Conservation (phyloP, 192 early-diverging fungal species). For the Coemansia reversa region DNA sequence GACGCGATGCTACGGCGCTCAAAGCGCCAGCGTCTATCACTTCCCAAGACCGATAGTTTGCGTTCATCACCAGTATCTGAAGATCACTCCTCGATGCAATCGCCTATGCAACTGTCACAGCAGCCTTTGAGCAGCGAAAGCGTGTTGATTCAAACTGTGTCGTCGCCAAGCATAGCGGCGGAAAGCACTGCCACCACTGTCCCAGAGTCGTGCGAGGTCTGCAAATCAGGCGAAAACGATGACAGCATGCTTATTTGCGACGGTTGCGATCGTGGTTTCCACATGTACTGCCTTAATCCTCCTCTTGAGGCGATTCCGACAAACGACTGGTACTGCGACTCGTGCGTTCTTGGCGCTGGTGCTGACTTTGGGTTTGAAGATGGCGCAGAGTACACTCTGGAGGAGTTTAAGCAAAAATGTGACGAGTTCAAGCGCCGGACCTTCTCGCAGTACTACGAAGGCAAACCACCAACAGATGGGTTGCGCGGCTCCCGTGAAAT, state of each 20-base stretch:
- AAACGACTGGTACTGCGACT: constrained; percentile 85
- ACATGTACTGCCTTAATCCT: constrained; percentile 77
- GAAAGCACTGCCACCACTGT: constrained; percentile 34
- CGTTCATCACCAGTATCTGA: neutral
- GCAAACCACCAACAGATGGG: neutral
- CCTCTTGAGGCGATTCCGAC: constrained; percentile 58
- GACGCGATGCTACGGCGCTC: constrained; percentile 23
- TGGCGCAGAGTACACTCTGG: constrained; percentile 73
- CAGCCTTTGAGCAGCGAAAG: constrained; percentile 6
- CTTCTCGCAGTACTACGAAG: constrained; percentile 60
- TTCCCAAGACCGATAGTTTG: constrained; percentile 6
- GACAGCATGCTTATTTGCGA: constrained; percentile 83
- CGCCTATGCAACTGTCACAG: neutral
- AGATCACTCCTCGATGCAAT: constrained; percentile 2
- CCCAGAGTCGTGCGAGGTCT: constrained; percentile 50
- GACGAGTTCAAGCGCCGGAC: constrained; percentile 79
- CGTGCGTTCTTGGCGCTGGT: constrained; percentile 74
- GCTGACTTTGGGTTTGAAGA: constrained; percentile 95
- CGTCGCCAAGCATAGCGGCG: constrained; percentile 13
- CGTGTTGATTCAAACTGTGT: constrained; percentile 2
- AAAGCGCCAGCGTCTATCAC: constrained; percentile 39
- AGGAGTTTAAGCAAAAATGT: constrained; percentile 74
- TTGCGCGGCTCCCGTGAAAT: neutral
- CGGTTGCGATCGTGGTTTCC: constrained; percentile 80
- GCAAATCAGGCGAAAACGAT: constrained; percentile 52